phyloP scores from a whole-genome alignment of 2,329 filamentous ascomycete species.

The Fusarium sp. region DNA sequence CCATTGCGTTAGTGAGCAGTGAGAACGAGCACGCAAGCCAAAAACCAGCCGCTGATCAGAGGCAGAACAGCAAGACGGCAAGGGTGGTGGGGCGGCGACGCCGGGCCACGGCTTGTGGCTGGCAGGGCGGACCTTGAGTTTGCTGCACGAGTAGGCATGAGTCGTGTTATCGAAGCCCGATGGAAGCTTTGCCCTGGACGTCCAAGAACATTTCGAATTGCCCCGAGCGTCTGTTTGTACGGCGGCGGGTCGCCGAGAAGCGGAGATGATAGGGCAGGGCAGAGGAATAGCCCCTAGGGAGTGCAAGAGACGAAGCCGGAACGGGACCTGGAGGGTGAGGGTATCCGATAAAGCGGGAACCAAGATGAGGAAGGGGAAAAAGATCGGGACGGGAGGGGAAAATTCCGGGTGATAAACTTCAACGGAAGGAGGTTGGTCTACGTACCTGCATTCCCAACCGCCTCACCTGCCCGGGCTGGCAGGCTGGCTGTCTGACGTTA shows the following conservation, averaged over 20 bases:
- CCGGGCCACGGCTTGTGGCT: slow-evolving; percentile 37
- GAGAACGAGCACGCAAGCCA: slow-evolving; percentile 28
- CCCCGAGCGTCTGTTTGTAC: slow-evolving; percentile 28
- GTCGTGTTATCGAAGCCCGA: slow-evolving; percentile 47
- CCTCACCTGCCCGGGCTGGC: neutral
- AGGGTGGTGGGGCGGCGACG: slow-evolving; percentile 41
- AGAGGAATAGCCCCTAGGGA: slow-evolving; percentile 1
- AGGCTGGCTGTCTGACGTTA: neutral
- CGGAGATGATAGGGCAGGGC: slow-evolving; percentile 3
- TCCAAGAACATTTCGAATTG: slow-evolving; percentile 20
- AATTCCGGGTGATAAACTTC: slow-evolving; percentile 9
- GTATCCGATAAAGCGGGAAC: neutral
- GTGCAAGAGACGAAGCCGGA: slow-evolving; percentile 6
- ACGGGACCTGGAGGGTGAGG: slow-evolving; percentile 5
- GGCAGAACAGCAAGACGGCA: slow-evolving; percentile 14
- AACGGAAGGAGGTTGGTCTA: neutral
- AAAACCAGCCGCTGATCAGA: slow-evolving; percentile 13
- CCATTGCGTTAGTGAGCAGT: neutral
- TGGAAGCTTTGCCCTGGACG: slow-evolving; percentile 43
- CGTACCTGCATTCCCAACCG: slow-evolving; percentile 11
- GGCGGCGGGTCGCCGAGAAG: slow-evolving; percentile 39
- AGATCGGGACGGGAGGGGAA: slow-evolving; percentile 16
- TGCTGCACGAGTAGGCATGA: slow-evolving; percentile 38
- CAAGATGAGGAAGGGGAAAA: slow-evolving; percentile 7
- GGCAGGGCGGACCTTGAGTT: slow-evolving; percentile 24